Evolutionary conservation across 2,329 filamentous ascomycete genomes (phyloP), one percentile per base, ranked within the genome.

Genomic region (Ceratocystiopsis sp.): DNA sequence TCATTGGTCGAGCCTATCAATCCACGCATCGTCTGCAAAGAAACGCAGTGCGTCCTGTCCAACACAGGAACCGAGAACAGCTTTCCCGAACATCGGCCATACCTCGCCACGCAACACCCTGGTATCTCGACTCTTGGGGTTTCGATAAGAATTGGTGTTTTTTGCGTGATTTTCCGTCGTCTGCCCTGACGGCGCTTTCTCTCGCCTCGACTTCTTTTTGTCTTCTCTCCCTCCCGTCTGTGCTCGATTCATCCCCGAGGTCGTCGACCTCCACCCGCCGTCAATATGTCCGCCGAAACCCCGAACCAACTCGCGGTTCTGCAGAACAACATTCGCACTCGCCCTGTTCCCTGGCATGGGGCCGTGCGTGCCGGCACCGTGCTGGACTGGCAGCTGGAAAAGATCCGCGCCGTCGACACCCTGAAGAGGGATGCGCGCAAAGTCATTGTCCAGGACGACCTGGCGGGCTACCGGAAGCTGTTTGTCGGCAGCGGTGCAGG

Each of bases 261-360:
- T 29, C 25, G 25, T 29, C 25, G 25, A 29, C 25, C 25, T 29
- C 25, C 25, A 11, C 25, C 25, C 10, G 10, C 25, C 32, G 8
- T 17, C 47, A 54, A 42, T 53, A 95, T 95, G 87, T 89, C 86
- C 59, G 75, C 93, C 61, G 86, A 95, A 59, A 82, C 85, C 53
- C 87, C 87, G 46, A 83, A 84, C 46, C 95, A 95, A 63, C 77
- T 77, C 45, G 65, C 66, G 58, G 89, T 85, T 53, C 73, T 95
- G 53, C 87, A 94, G 68, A 93, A 84, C 75, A 96, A 96, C 70
- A 94, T 96, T 61, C 84, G 91, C 58, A 82, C 84, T 58, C 78
- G 91, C 53, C 87, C 87, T 51, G 94, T 98, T 64, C 87, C 89
- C 46, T 98, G 91, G 91, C 89, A 96, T 63, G 89, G 89, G 55